Percentiles rank a stretch among this genome's conserved stretches.
These are phyloP conservation scores for Russula brevipes DNA, from an alignment of 768 basidiomycete genomes.

Conservation along the genomic window DNA sequence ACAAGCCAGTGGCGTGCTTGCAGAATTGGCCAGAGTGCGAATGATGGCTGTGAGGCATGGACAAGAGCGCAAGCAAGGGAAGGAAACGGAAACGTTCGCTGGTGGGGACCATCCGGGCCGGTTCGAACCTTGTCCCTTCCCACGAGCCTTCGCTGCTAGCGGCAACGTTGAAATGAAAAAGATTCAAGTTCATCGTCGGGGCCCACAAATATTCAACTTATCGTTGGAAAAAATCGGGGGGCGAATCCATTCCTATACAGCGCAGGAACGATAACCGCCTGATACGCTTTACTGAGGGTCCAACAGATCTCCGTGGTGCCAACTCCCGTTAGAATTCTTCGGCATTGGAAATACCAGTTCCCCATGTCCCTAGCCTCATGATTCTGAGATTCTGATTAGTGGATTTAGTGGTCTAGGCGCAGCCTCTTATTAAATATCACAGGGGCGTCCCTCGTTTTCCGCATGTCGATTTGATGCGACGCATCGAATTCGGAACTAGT, in stretches of 20 bases:
- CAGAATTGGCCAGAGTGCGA: constrained; percentile 95
- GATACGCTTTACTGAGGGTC: background rate
- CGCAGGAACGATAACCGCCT: background rate
- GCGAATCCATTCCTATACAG: no score
- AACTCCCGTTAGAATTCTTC: constrained; percentile 6
- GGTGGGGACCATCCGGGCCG: background rate
- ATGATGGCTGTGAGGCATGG: constrained; percentile 76
- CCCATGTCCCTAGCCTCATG: constrained; percentile 6
- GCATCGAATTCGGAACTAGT: background rate
- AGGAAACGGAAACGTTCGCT: no score
- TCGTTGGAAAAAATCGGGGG: background rate
- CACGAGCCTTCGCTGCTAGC: background rate
- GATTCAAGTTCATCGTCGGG: no score
- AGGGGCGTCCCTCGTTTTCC: constrained; percentile 7
- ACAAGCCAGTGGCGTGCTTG: constrained; percentile 73
- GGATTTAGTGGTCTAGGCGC: background rate
- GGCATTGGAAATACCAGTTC: constrained; percentile 13
- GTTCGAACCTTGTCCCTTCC: background rate
- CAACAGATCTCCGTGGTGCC: constrained; percentile 1
- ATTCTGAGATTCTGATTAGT: background rate
- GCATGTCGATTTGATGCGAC: constrained; percentile 1
- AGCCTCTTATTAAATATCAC: constrained; percentile 6
- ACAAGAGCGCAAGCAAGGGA: background rate
- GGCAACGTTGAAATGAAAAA: no score
- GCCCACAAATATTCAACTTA: background rate